phyloP scores from a whole-genome alignment of 805 yeast genomes.

The Soucietia sequanensis region DNA sequence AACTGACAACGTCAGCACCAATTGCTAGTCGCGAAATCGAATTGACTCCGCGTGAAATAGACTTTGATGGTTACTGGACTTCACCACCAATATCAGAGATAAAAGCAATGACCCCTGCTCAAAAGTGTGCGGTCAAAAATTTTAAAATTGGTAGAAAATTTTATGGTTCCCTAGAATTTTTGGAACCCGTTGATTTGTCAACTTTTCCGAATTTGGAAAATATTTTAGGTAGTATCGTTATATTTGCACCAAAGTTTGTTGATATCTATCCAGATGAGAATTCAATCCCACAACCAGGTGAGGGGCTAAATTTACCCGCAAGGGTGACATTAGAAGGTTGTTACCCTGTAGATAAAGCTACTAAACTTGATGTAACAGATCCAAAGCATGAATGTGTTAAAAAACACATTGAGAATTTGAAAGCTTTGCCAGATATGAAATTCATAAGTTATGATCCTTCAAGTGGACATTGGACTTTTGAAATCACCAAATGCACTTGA shows the following conservation, averaged over 20 bases:
- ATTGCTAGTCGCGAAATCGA: not conserved
- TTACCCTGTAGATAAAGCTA: slow-evolving; percentile 73
- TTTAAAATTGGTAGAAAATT: slow-evolving; percentile 78
- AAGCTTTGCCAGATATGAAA: slow-evolving; percentile 54
- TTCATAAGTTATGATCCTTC: slow-evolving; percentile 77
- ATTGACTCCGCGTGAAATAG: slow-evolving; percentile 29
- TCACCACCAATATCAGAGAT: slow-evolving; percentile 73
- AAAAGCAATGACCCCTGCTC: slow-evolving; percentile 54
- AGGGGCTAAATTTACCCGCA: slow-evolving; percentile 80
- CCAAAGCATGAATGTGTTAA: slow-evolving; percentile 69
- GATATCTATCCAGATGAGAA: slow-evolving; percentile 70
- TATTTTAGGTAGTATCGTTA: slow-evolving; percentile 64
- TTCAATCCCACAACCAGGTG: slow-evolving; percentile 62
- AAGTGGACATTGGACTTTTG: slow-evolving; percentile 70
- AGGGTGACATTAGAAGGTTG: slow-evolving; percentile 74
- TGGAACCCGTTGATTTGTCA: slow-evolving; percentile 81
- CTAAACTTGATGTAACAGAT: slow-evolving; percentile 72
- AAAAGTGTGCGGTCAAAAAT: slow-evolving; percentile 60
- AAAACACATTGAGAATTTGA: slow-evolving; percentile 66
- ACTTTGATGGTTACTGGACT: slow-evolving; percentile 83
- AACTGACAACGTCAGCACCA: not conserved
- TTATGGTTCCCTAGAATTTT: slow-evolving; percentile 74
- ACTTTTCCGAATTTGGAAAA: slow-evolving; percentile 57
- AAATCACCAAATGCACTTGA: slow-evolving; percentile 7
- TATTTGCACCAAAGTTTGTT: slow-evolving; percentile 59